Evolutionary conservation across 2,329 filamentous ascomycete species (phyloP).

Genomic region (Talaromyces sp.): DNA sequence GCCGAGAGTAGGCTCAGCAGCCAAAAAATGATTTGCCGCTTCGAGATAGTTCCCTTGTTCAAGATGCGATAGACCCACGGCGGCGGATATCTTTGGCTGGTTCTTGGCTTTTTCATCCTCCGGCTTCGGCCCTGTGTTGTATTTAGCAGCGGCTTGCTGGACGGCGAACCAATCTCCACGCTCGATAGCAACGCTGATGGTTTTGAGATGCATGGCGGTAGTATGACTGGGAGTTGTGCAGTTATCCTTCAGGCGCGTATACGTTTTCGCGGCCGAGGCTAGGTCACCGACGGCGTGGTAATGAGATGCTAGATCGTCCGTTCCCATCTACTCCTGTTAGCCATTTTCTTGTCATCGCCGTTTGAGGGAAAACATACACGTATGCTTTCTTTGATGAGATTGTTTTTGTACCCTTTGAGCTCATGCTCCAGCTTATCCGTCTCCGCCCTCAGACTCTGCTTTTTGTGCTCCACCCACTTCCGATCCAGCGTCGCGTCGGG

Average conservation of each 20-base stretch:
- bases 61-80: constrained; percentile 57
- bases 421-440: constrained; percentile 74
- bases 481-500: constrained; percentile 62
- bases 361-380: constrained; percentile 50
- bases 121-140: constrained; percentile 48
- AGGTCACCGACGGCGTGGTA: constrained; percentile 74
- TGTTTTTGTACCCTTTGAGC: constrained; percentile 91
- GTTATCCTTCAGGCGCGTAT: constrained; percentile 81
- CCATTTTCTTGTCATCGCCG: neutral
- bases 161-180: constrained; percentile 71
- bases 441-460: constrained; percentile 62
- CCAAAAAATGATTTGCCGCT: constrained; percentile 67
- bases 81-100: constrained; percentile 60
- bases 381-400: constrained; percentile 95
- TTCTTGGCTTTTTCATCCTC: constrained; percentile 53
- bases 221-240: constrained; percentile 80
- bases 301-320: constrained; percentile 85
- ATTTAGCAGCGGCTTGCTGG: constrained; percentile 53
- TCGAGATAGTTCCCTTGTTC: constrained; percentile 52
- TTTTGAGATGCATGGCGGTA: constrained; percentile 71
- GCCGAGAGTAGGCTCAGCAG: constrained; percentile 52
- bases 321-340: constrained; percentile 64
- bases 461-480: constrained; percentile 67
- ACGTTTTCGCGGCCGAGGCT: constrained; percentile 66
- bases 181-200: constrained; percentile 70